These are phyloP conservation scores for Wickerhamiella bombiphila DNA, from an alignment of 805 yeast genomes.

Conservation along the genomic window DNA sequence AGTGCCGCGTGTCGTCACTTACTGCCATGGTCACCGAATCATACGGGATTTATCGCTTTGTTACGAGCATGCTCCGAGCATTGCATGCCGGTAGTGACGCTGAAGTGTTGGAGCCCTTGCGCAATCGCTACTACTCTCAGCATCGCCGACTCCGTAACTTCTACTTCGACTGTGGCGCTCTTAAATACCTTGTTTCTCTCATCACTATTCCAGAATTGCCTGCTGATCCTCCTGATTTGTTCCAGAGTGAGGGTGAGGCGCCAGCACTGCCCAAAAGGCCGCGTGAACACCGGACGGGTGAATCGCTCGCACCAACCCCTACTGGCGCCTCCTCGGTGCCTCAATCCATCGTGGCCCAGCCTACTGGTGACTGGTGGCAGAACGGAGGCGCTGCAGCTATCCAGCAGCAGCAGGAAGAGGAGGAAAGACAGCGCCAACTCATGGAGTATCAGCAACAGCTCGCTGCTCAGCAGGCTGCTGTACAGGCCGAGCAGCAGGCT, in stretches of 20 bases:
- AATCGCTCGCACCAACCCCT: conserved; percentile 20
- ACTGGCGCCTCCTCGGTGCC: conserved; percentile 12
- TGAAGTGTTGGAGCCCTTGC: conserved; percentile 63
- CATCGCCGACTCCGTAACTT: conserved; percentile 60
- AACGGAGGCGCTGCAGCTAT: conserved; percentile 23
- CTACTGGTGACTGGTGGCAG: conserved; percentile 33
- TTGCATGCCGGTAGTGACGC: conserved; percentile 59
- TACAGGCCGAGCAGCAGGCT: conserved; percentile 45
- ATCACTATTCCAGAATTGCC: conserved; percentile 64
- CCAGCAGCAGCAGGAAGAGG: conserved; percentile 44
- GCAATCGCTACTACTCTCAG: conserved; percentile 57
- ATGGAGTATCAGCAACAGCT: conserved; percentile 47
- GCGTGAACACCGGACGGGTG: conserved; percentile 17
- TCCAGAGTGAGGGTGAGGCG: conserved; percentile 32
- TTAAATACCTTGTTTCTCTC: conserved; percentile 65
- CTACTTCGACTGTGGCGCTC: conserved; percentile 77
- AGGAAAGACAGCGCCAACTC: conserved; percentile 40
- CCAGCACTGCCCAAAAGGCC: conserved; percentile 31
- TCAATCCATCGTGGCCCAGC: conserved; percentile 14
- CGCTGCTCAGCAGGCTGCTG: conserved; percentile 34
- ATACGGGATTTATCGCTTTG: conserved; percentile 81
- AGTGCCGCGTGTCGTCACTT: conserved; percentile 72
- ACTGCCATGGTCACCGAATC: conserved; percentile 86
- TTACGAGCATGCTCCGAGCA: conserved; percentile 82
- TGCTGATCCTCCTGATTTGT: conserved; percentile 44